Conservation (phyloP, 441 rosid species). For the Flueggea neowawraea region DNA sequence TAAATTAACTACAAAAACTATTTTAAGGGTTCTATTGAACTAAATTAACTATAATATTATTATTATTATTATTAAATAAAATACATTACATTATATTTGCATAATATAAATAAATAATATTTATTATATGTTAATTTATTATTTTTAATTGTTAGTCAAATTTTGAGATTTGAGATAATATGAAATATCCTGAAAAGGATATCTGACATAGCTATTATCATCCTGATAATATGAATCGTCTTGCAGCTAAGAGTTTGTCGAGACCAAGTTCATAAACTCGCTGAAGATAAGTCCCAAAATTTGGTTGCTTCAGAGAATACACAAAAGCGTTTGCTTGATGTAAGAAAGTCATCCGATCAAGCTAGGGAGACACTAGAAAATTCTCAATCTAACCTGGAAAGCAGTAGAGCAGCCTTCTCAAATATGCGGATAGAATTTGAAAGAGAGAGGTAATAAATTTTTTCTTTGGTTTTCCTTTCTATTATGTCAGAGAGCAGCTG, state of each 20-base stretch:
- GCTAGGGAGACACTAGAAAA: conserved; percentile 66
- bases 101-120: too few species aligned
- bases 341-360: conserved; percentile 56
- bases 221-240: neutral
- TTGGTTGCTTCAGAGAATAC: conserved; percentile 48
- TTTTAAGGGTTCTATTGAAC: too few species aligned
- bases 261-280: conserved; percentile 74
- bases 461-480: neutral
- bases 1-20: too few species aligned
- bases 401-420: conserved; percentile 44
- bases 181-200: too few species aligned
- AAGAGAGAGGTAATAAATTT: conserved; percentile 60
- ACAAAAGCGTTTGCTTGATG: conserved; percentile 63
- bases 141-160: too few species aligned
- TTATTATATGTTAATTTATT: too few species aligned
- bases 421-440: conserved; percentile 67
- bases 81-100: too few species aligned
- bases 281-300: conserved; percentile 63
- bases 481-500: conserved; percentile 2
- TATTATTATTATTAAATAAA: too few species aligned
- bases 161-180: too few species aligned
- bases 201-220: too few species aligned
- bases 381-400: conserved; percentile 58
- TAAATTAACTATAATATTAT: too few species aligned
- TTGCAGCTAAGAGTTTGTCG: conserved; percentile 71